Evolutionary conservation across 2,329 filamentous ascomycete genomes (phyloP), one percentile per base, ranked within the genome.

Genomic region (Sclerotinia sclerotiorum): DNA sequence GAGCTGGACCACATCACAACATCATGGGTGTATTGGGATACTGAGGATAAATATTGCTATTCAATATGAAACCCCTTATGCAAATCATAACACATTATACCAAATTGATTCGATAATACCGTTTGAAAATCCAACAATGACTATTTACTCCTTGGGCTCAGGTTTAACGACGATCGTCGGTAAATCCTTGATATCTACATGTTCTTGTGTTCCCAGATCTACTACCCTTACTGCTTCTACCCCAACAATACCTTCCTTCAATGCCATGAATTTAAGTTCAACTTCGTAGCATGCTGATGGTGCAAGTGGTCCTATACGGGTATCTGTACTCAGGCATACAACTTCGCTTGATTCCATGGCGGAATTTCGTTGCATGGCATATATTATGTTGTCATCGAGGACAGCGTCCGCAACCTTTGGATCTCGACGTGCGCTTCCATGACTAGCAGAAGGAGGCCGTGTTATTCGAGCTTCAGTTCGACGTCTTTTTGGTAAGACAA

Each of bases 241-340:
- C n/a, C 84, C 84, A 42, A 92, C 83, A 44, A 92, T 84, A 0
- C 91, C 92, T 60, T 85, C 82, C 65, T 79, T 79, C 65, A 93
- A 80, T 5, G 91, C 88, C 65, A 93, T 80, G 72, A 94, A 93
- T 72, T 87, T 86, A 73, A 94, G 78, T 77, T 92, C 89, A 1
- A 87, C 88, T 49, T 90, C 89, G 74, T 93, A 90, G 75, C 90
- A 94, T 11, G 90, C 88, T 2, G 87, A 87, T 0, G 91, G 87
- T 35, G 88, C 85, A 49, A 95, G 80, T 44, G 90, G 90, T 0
- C 91, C 91, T 42, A 94, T 85, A 44, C 90, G 83, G 32, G 89
- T 86, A 77, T 94, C 91, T 5, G 90, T 88, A 69, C 88, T 93
- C 62, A 94, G 80, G 74, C 89, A 93, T n/a, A 93, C 82, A 44